Base-by-base conservation (phyloP, 176 grass and related monocot species). In the Ensete glaucum region DNA sequence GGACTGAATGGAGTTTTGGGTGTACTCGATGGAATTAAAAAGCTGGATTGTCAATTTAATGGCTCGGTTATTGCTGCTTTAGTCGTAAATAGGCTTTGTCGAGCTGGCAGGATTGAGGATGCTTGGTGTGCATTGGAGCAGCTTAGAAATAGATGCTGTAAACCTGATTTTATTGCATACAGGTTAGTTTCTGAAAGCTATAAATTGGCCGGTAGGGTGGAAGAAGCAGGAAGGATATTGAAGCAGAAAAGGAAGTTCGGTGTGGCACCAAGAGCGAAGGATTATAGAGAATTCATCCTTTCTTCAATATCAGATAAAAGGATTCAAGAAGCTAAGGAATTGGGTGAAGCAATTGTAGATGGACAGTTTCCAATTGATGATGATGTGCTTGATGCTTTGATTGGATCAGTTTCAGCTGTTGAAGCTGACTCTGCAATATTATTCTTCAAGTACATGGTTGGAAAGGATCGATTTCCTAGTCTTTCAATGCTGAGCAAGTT, bases 201-300 rank as follows among this genome's bases (percentile, higher is more conserved):
- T 78, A 82, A 43, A 69, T n/a, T 24, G 25, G 79, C 57, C 0
- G 81, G 83, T 49, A 85, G 81, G 63, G 22, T 54, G 3, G 88
- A 93, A 4, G 90, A 97, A 73, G 83, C 87, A 81, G 75, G 43
- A 24, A 88, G 63, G 76, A 87, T 97, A 54, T 73, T 97, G 80
- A 97, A 93, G 74, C 90, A 91, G 56, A 97, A 97, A 75, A 90
- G 90, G 71, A 97, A 97, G 83, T 83, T 89, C 0, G 85, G 90
- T 11, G 88, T 93, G 3, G 90, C 90, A 0, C 94, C 94, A 0
- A 87, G 94, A 53, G 83, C 82, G 69, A 84, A 52, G 16, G 90
- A 98, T 27, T 93, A 93, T 21, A 84, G 64, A 51, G 88, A 93
- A 54, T 77, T 87, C 73, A 71, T 98, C 14, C 80, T 88, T 70